These are phyloP conservation scores for Agaricus blazei DNA, from an alignment of 768 basidiomycete genomes.

Conservation along the genomic window DNA sequence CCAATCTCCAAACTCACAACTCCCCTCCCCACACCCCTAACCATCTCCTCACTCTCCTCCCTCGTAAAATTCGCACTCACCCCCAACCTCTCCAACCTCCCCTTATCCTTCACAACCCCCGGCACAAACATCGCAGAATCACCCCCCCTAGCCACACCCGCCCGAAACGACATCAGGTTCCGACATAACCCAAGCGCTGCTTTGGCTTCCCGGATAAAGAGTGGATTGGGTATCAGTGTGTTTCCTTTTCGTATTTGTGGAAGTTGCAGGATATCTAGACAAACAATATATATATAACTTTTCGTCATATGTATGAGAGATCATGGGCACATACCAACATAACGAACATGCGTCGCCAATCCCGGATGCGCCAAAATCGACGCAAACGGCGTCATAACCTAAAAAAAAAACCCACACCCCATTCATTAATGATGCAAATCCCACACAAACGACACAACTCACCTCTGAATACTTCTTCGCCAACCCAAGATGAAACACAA, in stretches of 20 bases:
- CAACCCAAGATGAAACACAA: slow-evolving; percentile 51
- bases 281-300: background rate
- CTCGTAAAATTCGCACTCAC: slow-evolving; percentile 49
- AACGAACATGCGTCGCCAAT: slow-evolving; percentile 13
- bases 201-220: slow-evolving; percentile 49
- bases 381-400: slow-evolving; percentile 58
- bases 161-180: slow-evolving; percentile 55
- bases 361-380: slow-evolving; percentile 40
- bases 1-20: slow-evolving; percentile 44
- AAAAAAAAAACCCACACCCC: background rate
- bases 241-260: slow-evolving; percentile 7
- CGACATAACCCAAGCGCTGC: slow-evolving; percentile 41
- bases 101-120: slow-evolving; percentile 34
- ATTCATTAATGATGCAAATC: too few species aligned
- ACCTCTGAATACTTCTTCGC: slow-evolving; percentile 55
- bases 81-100: slow-evolving; percentile 40
- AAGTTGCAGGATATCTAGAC: slow-evolving; percentile 10
- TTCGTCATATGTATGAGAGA: background rate
- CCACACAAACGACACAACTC: slow-evolving; percentile 13
- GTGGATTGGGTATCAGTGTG: slow-evolving; percentile 24
- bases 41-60: slow-evolving; percentile 26
- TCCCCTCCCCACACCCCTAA: too few species aligned
- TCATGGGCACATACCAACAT: slow-evolving; percentile 10
- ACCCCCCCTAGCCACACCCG: slow-evolving; percentile 30
- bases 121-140: slow-evolving; percentile 47